Conservation (phyloP, 371 early-diverging fungal genomes). For the Mortierella sp. region DNA sequence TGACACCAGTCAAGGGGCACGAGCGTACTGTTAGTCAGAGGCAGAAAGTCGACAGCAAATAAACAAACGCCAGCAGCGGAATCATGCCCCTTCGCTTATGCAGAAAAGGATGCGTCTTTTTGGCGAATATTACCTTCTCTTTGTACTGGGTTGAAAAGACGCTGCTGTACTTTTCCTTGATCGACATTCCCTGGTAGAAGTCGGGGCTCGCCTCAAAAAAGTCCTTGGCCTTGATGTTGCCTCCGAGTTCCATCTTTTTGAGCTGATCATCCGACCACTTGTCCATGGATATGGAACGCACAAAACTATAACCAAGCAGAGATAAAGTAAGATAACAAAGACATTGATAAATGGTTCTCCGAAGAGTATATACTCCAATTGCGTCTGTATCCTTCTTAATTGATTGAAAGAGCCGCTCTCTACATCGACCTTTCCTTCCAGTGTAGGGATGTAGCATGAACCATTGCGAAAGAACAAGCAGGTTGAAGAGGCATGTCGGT, state of each 20-base stretch:
- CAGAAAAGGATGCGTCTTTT: not conserved
- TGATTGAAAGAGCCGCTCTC: not conserved
- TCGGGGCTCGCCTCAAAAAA: constrained; percentile 93
- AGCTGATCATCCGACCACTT: constrained; percentile 97
- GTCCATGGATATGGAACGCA: constrained; percentile 99
- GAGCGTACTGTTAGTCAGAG: not conserved
- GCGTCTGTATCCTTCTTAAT: not conserved
- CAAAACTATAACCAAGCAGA: constrained; percentile 75
- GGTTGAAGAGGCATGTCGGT: not conserved
- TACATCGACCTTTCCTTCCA: not conserved
- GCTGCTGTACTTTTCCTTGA: constrained; percentile 88
- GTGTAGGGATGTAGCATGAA: not conserved
- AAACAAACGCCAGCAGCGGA: constrained; percentile 1
- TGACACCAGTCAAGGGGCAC: not conserved
- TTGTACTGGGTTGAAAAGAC: constrained; percentile 91
- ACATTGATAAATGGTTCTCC: not conserved
- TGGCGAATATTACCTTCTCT: constrained; percentile 78
- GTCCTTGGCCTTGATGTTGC: constrained; percentile 90
- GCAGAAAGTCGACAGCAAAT: not conserved
- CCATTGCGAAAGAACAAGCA: not conserved
- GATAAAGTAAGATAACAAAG: not conserved
- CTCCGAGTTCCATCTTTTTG: constrained; percentile 96
- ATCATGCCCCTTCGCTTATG: not conserved
- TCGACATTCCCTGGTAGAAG: constrained; percentile 81
- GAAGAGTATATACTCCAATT: not conserved